These are phyloP conservation scores for Aspergillus saccharolyticus DNA, from an alignment of 495 filamentous ascomycete species.

Conservation along the genomic window DNA sequence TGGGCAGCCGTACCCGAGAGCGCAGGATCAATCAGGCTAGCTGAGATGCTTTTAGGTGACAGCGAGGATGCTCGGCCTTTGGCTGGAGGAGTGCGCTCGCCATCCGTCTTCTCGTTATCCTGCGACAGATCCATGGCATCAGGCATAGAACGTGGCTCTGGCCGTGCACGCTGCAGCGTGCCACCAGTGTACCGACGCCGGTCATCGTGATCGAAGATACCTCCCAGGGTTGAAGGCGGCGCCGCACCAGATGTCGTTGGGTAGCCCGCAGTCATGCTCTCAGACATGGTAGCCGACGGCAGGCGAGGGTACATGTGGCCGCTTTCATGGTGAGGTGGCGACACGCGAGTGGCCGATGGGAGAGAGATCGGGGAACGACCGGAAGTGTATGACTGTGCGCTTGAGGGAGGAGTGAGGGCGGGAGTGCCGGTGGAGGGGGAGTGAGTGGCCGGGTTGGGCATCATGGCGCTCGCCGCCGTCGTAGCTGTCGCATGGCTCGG, in stretches of 20 bases:
- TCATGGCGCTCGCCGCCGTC: constrained; percentile 55
- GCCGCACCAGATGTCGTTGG: constrained; percentile 60
- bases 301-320: constrained; percentile 79
- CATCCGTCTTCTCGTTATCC: constrained; percentile 39
- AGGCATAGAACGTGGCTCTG: constrained; percentile 33
- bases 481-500: constrained; percentile 53
- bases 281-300: constrained; percentile 62
- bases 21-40: constrained; percentile 51
- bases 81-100: constrained; percentile 40
- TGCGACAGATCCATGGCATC: constrained; percentile 55
- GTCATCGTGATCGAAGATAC: constrained; percentile 72
- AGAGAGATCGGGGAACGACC: constrained; percentile 77
- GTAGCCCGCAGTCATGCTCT: constrained; percentile 51
- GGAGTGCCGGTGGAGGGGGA: constrained; percentile 61
- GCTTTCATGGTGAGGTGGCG: constrained; percentile 58
- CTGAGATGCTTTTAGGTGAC: constrained; percentile 43
- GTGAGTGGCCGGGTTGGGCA: constrained; percentile 47
- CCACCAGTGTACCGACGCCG: constrained; percentile 85
- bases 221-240: constrained; percentile 71
- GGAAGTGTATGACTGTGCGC: constrained; percentile 75
- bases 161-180: constrained; percentile 69
- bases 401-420: constrained; percentile 86
- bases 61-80: constrained; percentile 36
- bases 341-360: constrained; percentile 52
- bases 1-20: constrained; percentile 37